phyloP scores from a whole-genome alignment of 164 flowering plant genomes.

The Chloranthus sessilifolius region DNA sequence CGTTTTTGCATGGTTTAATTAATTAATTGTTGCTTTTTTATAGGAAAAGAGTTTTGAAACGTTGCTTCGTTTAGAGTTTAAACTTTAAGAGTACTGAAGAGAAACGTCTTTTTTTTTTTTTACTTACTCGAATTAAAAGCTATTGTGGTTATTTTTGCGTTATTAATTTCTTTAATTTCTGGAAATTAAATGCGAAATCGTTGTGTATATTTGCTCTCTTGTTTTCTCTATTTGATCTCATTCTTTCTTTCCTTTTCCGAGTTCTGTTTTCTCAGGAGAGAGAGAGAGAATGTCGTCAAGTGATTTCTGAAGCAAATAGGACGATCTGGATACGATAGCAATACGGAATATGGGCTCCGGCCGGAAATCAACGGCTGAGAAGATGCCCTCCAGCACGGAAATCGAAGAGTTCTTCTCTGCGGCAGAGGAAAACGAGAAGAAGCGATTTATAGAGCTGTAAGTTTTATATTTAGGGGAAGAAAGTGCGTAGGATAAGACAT shows the following conservation, averaged over 20 bases:
- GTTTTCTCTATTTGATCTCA: background rate
- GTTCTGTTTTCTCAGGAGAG: conserved; percentile 8
- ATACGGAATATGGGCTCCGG: conserved; percentile 8
- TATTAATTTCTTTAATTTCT: no score
- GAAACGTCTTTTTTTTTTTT: conserved; percentile 24
- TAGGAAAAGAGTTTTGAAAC: conserved; percentile 39
- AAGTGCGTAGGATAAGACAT: conserved; percentile 14
- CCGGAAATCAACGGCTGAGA: conserved; percentile 11
- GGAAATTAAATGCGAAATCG: no score
- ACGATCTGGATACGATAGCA: conserved; percentile 32
- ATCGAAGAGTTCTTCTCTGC: conserved; percentile 61
- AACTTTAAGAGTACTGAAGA: conserved; percentile 22
- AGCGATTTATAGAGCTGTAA: conserved; percentile 65
- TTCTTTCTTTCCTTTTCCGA: background rate
- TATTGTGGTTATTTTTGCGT: background rate
- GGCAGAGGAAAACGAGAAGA: conserved; percentile 45
- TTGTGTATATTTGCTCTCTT: no score
- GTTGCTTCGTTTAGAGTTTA: no score
- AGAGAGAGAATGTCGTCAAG: conserved; percentile 38
- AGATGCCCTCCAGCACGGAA: conserved; percentile 44
- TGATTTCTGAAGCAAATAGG: conserved; percentile 24
- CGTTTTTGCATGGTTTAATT: conserved; percentile 8
- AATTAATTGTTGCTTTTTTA: conserved; percentile 8
- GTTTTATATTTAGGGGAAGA: conserved; percentile 4
- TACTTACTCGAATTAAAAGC: conserved; percentile 1